These are phyloP conservation scores for Paecilomyces niveus DNA, from an alignment of 2,329 filamentous ascomycete genomes.

Conservation along the genomic window DNA sequence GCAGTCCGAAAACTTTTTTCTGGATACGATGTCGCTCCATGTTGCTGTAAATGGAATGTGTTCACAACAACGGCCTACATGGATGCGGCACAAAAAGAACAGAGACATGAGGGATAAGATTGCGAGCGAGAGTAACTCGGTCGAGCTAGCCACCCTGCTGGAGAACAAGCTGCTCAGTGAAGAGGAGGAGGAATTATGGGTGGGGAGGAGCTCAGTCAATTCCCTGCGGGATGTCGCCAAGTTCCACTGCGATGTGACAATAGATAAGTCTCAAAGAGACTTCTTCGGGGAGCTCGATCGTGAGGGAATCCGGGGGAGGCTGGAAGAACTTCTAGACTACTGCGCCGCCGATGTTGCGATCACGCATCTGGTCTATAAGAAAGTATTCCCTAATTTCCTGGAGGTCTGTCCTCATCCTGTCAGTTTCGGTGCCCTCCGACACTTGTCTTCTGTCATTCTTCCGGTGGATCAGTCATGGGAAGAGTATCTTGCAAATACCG, in stretches of 20 bases:
- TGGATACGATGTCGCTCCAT: constrained; percentile 97
- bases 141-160: constrained; percentile 64
- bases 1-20: constrained; percentile 76
- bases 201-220: constrained; percentile 89
- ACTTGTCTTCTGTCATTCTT: constrained; percentile 87
- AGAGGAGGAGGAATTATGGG: constrained; percentile 93
- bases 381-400: constrained; percentile 84
- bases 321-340: constrained; percentile 84
- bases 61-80: constrained; percentile 87
- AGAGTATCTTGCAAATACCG: constrained; percentile 72
- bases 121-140: constrained; percentile 61
- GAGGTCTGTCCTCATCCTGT: constrained; percentile 91
- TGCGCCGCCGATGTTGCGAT: constrained; percentile 91
- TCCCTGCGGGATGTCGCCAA: constrained; percentile 92
- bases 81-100: constrained; percentile 95
- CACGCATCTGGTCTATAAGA: constrained; percentile 89
- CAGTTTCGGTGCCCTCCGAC: constrained; percentile 87
- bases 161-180: constrained; percentile 61
- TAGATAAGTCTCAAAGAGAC: constrained; percentile 83
- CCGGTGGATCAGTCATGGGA: constrained; percentile 87
- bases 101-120: constrained; percentile 76
- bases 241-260: constrained; percentile 84
- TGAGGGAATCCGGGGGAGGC: constrained; percentile 58
- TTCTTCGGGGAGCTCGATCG: constrained; percentile 79
- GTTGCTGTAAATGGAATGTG: constrained; percentile 99